Evolutionary conservation across 1,284 basidiomycete species (phyloP).

Genomic region (Acaromyces ingoldii): DNA sequence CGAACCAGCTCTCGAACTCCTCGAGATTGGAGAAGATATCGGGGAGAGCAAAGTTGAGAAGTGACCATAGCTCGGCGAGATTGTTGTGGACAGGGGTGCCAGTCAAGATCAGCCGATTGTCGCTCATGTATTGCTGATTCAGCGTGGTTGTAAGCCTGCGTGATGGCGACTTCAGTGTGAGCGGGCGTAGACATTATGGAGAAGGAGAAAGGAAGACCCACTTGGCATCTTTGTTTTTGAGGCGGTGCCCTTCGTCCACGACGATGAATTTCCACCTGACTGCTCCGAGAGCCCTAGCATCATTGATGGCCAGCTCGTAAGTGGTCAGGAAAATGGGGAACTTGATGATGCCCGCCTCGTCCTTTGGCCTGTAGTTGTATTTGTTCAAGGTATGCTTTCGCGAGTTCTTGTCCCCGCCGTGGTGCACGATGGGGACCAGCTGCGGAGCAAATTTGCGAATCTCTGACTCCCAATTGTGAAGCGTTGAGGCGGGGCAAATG

Average conservation of each 20-base stretch:
- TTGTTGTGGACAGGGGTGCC: constrained; percentile 95
- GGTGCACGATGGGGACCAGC: constrained; percentile 82
- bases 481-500: constrained; percentile 83
- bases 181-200: no score
- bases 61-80: constrained; percentile 83
- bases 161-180: background rate
- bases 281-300: constrained; percentile 31
- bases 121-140: constrained; percentile 64
- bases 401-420: constrained; percentile 73
- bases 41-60: constrained; percentile 70
- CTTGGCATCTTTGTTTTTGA: constrained; percentile 88
- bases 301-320: constrained; percentile 79
- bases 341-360: constrained; percentile 18
- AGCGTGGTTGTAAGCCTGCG: no score
- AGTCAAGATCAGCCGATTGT: constrained; percentile 84
- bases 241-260: constrained; percentile 88
- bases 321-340: constrained; percentile 72
- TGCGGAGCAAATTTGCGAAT: constrained; percentile 64
- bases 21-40: constrained; percentile 80
- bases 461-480: constrained; percentile 87
- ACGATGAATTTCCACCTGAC: constrained; percentile 70
- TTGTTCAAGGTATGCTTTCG: constrained; percentile 57
- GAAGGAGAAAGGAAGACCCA: background rate
- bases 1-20: constrained; percentile 86
- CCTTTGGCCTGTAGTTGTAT: constrained; percentile 16